Base-by-base conservation (phyloP, 2,329 filamentous ascomycete genomes). In the Domatiomyces globalis region DNA sequence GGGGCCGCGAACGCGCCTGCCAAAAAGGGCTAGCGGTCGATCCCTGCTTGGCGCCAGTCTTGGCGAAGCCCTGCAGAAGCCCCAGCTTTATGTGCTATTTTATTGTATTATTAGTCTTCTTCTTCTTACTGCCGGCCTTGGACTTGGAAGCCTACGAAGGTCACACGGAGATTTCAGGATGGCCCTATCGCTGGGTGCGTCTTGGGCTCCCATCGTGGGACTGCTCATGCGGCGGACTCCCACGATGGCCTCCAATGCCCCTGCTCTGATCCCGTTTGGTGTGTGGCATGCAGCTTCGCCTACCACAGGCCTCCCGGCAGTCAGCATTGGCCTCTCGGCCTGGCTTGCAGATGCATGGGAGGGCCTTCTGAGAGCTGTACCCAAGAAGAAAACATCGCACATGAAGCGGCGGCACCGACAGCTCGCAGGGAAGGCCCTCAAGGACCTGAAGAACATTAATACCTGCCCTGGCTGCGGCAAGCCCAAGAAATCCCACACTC, bases 341-440 rank as follows among this genome's bases (percentile, higher is more conserved):
- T 65, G 88, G n/a, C 70, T 95, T 19, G 81, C 79, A 51, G 85
- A 85, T 56, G 81, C 98, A 62, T 96, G 90, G 90, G 90, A 95
- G 60, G 88, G 86, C 5, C 79, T 98, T 45, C 75, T 98, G 60
- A 83, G 83, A 59, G 92, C 92, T 1, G 92, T 96, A 15, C 92
- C 92, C 4, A 98, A 98, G 78, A 96, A 95, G 74, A 98, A 96
- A 79, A 94, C 88, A 33, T 95, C 90, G 43, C 87, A 98, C 69
- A 87, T 87, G 74, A 95, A 92, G 74, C 95, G 88, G 76, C 79
- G 92, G 61, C 83, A 88, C 65, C 81, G 94, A 63, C 88, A 94
- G 65, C 85, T 96, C 83, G 90, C 89, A 20, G 92, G 92, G 63
- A 98, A 98, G 72, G 90, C 83, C 45, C 70, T 98, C 61, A 86